Conservation (phyloP, 495 filamentous ascomycete species). For the Glutinoglossum americanum region DNA sequence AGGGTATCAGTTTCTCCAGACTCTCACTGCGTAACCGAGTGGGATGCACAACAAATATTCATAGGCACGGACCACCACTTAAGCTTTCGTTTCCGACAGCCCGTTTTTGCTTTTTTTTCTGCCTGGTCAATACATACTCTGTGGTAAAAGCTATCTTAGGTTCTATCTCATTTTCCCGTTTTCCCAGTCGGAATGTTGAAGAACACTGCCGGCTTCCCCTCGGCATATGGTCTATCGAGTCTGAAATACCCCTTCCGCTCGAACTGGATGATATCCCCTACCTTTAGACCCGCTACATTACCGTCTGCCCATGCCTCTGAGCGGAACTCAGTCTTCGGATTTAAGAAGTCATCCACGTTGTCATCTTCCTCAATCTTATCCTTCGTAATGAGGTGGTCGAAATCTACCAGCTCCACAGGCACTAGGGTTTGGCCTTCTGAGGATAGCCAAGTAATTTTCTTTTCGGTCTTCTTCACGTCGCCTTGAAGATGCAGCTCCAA, state of each 20-base stretch:
- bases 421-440: constrained; percentile 51
- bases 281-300: constrained; percentile 53
- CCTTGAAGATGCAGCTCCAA: constrained; percentile 69
- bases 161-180: constrained; percentile 8
- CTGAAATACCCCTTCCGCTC: constrained; percentile 84
- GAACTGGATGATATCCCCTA: constrained; percentile 79
- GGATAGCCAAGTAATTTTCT: constrained; percentile 86
- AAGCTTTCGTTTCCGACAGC: background rate
- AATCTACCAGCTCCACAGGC: constrained; percentile 69
- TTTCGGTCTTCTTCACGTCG: constrained; percentile 82
- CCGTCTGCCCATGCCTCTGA: constrained; percentile 58
- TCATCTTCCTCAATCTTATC: constrained; percentile 73
- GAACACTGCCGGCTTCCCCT: constrained; percentile 44
- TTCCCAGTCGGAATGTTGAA: constrained; percentile 66
- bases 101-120: background rate
- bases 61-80: too few species aligned
- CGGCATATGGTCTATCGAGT: constrained; percentile 37
- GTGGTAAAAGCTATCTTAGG: background rate
- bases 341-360: constrained; percentile 59
- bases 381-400: constrained; percentile 83
- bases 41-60: too few species aligned
- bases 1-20: too few species aligned
- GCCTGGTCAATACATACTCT: background rate
- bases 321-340: constrained; percentile 49
- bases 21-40: too few species aligned